phyloP scores from a whole-genome alignment of 768 basidiomycete genomes.

The Phylloporus sp. region DNA sequence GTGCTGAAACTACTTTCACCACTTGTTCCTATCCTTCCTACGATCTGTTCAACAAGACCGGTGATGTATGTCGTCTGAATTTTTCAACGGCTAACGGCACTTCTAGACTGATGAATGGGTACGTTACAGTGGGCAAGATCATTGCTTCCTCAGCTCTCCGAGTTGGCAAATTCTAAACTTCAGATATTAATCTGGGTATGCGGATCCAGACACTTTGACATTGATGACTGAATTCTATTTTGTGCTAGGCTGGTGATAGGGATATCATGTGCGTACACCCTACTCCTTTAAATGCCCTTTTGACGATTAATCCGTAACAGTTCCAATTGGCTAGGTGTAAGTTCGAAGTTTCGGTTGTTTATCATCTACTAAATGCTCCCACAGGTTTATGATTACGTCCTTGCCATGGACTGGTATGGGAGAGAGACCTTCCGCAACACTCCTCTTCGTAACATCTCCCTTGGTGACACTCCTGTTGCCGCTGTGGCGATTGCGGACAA shows the following conservation, averaged over 20 bases:
- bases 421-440: constrained; percentile 37
- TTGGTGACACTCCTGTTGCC: constrained; percentile 48
- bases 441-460: constrained; percentile 52
- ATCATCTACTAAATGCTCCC: neutral
- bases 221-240: neutral
- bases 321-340: constrained; percentile 33
- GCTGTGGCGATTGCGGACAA: constrained; percentile 63
- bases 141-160: constrained; percentile 34
- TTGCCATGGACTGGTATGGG: constrained; percentile 47
- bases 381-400: constrained; percentile 34
- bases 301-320: constrained; percentile 7
- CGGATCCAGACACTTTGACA: neutral
- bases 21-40: constrained; percentile 46
- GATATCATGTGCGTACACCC: constrained; percentile 23
- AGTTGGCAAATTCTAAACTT: constrained; percentile 34
- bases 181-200: constrained; percentile 41
- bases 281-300: neutral
- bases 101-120: neutral
- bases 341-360: constrained; percentile 3
- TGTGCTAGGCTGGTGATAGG: constrained; percentile 24
- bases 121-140: constrained; percentile 32
- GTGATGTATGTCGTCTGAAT: constrained; percentile 43
- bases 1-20: constrained; percentile 48
- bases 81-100: neutral
- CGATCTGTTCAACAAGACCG: constrained; percentile 44